Percentiles rank a stretch among this genome's conserved stretches.
Conservation (phyloP, 768 basidiomycete species). For the Auricularia sp. region DNA sequence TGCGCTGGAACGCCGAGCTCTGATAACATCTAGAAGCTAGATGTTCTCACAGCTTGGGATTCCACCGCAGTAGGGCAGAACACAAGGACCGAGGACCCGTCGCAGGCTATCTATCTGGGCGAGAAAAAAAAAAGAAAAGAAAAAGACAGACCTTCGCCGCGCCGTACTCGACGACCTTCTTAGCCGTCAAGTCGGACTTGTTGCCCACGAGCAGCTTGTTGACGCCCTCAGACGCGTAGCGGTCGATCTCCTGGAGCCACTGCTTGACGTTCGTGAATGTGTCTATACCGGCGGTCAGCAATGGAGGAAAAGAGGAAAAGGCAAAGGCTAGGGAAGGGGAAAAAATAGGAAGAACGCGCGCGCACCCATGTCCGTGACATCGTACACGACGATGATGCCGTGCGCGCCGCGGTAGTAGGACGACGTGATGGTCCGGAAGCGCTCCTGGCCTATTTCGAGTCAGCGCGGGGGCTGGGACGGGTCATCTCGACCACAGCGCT, state of each 20-base stretch:
- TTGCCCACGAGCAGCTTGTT: slow-evolving; percentile 98
- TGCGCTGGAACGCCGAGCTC: too few relatives aligned
- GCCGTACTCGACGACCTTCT: slow-evolving; percentile 88
- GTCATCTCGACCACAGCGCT: background rate
- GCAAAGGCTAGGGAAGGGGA: too few relatives aligned
- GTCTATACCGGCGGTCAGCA: slow-evolving; percentile 36
- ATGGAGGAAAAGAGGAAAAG: too few relatives aligned
- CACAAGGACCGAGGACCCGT: too few relatives aligned
- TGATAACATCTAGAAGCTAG: too few relatives aligned
- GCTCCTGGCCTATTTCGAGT: slow-evolving; percentile 68
- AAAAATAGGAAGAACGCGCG: background rate
- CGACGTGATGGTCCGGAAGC: slow-evolving; percentile 97
- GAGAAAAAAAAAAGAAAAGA: background rate
- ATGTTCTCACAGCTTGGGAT: too few relatives aligned
- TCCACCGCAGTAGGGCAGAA: too few relatives aligned
- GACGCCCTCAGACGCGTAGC: slow-evolving; percentile 95
- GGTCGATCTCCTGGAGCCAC: slow-evolving; percentile 87
- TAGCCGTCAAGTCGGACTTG: slow-evolving; percentile 96
- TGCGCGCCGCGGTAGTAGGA: slow-evolving; percentile 99
- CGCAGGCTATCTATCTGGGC: background rate
- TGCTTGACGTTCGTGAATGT: slow-evolving; percentile 94
- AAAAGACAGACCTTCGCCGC: slow-evolving; percentile 59
- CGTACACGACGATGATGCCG: slow-evolving; percentile 98
- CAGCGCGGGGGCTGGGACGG: background rate
- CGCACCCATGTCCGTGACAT: slow-evolving; percentile 86